Conservation (phyloP, 192 early-diverging fungal species). For the Chytriomyces hyalinus region DNA sequence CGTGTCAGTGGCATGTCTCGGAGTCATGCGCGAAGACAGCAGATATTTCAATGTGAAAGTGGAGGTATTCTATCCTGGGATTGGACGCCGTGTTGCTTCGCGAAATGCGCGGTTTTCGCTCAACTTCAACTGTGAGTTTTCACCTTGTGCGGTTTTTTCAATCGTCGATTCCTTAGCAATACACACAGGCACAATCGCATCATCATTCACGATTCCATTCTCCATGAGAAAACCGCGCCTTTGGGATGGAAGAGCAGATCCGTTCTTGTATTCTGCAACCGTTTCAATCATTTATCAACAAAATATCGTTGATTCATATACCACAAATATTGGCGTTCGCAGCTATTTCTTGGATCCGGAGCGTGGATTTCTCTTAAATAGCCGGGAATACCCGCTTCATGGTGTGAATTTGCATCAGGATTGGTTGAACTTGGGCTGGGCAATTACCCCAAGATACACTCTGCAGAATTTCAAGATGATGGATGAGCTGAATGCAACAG, state of each 20-base stretch:
- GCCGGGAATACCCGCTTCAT: slow-evolving; percentile 9
- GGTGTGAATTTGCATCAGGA: slow-evolving; percentile 33
- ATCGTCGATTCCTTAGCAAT: too few species aligned
- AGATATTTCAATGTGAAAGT: neutral
- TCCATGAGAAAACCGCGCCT: slow-evolving; percentile 3
- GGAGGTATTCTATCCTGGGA: neutral
- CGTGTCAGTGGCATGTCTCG: slow-evolving; percentile 9
- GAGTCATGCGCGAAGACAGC: neutral
- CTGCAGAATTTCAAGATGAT: slow-evolving; percentile 12
- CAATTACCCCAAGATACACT: neutral
- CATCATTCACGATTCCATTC: slow-evolving; percentile 22
- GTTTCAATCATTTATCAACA: slow-evolving; percentile 8
- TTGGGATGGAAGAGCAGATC: slow-evolving; percentile 28
- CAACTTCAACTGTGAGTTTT: neutral
- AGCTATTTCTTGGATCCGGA: slow-evolving; percentile 10
- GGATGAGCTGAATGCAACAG: slow-evolving; percentile 24
- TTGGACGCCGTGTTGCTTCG: neutral
- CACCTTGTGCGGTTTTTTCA: too few species aligned
- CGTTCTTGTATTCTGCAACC: slow-evolving; percentile 17
- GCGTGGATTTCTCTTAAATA: slow-evolving; percentile 24
- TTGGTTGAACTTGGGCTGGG: slow-evolving; percentile 24
- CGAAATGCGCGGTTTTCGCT: neutral
- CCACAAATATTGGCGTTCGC: slow-evolving; percentile 23
- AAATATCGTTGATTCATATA: neutral
- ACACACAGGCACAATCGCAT: neutral